These are phyloP conservation scores for Ambrosiella beaveri DNA, from an alignment of 2,329 filamentous ascomycete species.

Conservation along the genomic window DNA sequence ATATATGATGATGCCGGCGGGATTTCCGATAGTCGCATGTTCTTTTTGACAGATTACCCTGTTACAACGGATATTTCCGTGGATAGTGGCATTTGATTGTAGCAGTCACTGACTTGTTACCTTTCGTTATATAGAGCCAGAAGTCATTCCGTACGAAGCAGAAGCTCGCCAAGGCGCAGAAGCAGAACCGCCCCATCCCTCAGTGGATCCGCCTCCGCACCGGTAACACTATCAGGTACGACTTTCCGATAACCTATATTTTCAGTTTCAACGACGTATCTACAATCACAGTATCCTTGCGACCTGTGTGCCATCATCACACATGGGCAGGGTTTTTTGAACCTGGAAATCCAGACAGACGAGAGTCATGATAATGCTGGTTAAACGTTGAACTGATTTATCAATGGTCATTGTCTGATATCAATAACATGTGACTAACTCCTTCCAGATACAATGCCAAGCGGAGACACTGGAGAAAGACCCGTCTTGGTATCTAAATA, in stretches of 20 bases:
- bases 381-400: background rate
- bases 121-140: conserved; percentile 54
- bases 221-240: conserved; percentile 97
- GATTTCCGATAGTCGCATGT: background rate
- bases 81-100: background rate
- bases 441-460: conserved; percentile 90
- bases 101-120: conserved; percentile 13
- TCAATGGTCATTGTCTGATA: background rate
- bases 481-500: conserved; percentile 88
- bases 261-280: background rate
- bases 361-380: background rate
- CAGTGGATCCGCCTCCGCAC: conserved; percentile 99
- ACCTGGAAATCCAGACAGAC: background rate
- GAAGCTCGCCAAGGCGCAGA: conserved; percentile 99
- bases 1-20: background rate
- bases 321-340: background rate
- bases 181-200: conserved; percentile 99
- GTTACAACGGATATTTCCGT: background rate
- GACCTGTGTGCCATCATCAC: background rate
- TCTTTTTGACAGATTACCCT: background rate
- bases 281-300: background rate
- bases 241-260: background rate
- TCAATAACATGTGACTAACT: conserved; percentile 5
- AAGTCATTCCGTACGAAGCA: conserved; percentile 99
- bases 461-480: conserved; percentile 99